Conservation (phyloP, 2,329 filamentous ascomycete species). For the Pseudogymnoascus sp. region DNA sequence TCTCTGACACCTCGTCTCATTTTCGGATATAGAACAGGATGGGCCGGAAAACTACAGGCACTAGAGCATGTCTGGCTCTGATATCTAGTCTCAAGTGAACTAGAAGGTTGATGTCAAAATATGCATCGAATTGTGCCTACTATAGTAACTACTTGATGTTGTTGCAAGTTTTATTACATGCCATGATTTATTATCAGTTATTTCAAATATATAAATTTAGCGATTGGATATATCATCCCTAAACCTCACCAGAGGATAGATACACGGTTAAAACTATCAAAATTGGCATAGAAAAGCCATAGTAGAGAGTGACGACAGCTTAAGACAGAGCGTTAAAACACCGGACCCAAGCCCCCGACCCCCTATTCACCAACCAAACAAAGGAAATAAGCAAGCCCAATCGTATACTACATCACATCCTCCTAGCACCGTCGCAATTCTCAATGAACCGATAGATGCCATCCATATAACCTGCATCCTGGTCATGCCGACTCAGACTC, state of each 20-base stretch:
- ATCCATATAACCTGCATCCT: conserved; percentile 47
- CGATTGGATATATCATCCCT: conserved; percentile 2
- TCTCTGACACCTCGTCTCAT: no score
- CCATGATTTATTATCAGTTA: neutral
- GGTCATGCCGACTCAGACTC: conserved; percentile 41
- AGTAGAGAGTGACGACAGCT: conserved; percentile 3
- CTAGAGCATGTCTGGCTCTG: no score
- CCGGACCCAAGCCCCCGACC: neutral
- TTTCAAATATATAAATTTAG: neutral
- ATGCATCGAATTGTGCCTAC: no score
- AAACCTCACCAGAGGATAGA: conserved; percentile 4
- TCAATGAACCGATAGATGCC: conserved; percentile 60
- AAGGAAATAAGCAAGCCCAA: neutral
- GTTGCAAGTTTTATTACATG: neutral
- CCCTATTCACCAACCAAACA: neutral
- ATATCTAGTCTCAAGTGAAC: no score
- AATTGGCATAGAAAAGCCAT: neutral
- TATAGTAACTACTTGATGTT: no score
- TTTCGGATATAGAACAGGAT: no score
- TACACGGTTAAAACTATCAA: neutral
- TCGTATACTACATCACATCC: conserved; percentile 10
- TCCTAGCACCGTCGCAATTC: conserved; percentile 43
- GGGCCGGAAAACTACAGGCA: no score
- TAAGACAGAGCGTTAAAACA: neutral
- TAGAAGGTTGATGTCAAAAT: no score